A percentile compares a stretch with the other conserved stretches of the same genome.
These are phyloP conservation scores for Zygoascus hellenicus DNA, from an alignment of 1,139 yeast genomes.

Conservation along the genomic window DNA sequence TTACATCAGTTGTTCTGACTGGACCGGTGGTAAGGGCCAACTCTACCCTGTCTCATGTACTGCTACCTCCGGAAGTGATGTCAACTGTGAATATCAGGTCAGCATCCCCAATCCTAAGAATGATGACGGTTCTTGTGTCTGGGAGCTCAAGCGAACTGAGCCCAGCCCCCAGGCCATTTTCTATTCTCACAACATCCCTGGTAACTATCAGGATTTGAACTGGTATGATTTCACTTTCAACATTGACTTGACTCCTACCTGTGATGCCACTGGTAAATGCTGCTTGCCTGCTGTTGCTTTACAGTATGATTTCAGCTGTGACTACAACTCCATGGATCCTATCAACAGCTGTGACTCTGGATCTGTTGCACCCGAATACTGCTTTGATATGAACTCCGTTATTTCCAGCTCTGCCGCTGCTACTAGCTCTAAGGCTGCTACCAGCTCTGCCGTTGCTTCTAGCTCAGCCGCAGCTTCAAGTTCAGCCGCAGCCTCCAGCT, in stretches of 20 bases:
- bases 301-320: conserved; percentile 1
- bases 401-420: conserved; percentile 1
- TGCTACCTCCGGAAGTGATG: neutral
- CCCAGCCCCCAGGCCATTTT: neutral
- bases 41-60: neutral
- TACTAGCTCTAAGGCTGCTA: neutral
- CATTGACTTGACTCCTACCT: conserved; percentile 1
- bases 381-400: neutral
- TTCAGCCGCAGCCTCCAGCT: neutral
- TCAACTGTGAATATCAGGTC: conserved; percentile 1
- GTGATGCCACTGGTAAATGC: conserved; percentile 2
- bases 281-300: neutral
- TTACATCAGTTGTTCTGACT: neutral
- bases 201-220: neutral
- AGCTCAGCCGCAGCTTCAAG: conserved; percentile 1
- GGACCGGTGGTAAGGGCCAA: neutral
- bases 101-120: neutral
- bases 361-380: conserved; percentile 4
- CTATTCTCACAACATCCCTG: conserved; percentile 1
- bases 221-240: conserved; percentile 4
- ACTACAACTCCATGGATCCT: neutral
- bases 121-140: conserved; percentile 2
- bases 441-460: conserved; percentile 5
- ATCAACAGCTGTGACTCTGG: conserved; percentile 4
- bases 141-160: neutral